Base-by-base conservation (phyloP, 331 rosid genomes). In the Saraca asoca region DNA sequence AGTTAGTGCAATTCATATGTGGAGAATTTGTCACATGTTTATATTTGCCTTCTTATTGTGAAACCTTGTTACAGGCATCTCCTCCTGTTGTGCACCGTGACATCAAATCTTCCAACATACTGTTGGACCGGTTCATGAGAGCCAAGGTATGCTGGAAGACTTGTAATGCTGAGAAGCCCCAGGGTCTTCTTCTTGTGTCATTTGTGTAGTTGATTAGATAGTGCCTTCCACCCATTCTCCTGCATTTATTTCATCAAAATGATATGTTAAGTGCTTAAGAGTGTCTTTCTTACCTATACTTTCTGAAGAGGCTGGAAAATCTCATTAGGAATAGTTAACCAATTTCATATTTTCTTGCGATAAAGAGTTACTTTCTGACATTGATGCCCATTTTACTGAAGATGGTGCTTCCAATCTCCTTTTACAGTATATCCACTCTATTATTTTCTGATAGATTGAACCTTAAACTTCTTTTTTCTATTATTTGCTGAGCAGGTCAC, bases 1-100 rank as follows among this genome's bases (percentile, higher is more conserved):
- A 34, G 49, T 67, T 55, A 29, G 49, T 43, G 12, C 50, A 10
- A 51, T 15, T 65, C 70, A 61, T 44, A 33, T 46, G 2, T 43
- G n/a, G 61, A 71, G 75, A 50, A 16, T n/a, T 50, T 20, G 55
- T 7, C 55, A 9, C 33, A 62, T 5, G 56, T 62, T 71, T 61
- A 33, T 29, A 37, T 67, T 66, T 43, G 38, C 16, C 57, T 66
- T 80, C 31, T 35, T 56, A 62, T 67, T 46, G 16, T 44, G 1
- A n/a, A 12, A 50, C 41, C 68, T 57, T 10, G 33, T 58, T 17
- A 50, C 82, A 80, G 85, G 85, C 81, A 38, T 54, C 73, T 80
- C 85, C 85, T 5, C 79, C 85, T 64, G 70, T 80, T 52, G 85
- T 80, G 41, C 85, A 76, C 71, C 82, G 82, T 38, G 85, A 80